phyloP scores from a whole-genome alignment of 768 basidiomycete genomes.

The Trametes cingulata region DNA sequence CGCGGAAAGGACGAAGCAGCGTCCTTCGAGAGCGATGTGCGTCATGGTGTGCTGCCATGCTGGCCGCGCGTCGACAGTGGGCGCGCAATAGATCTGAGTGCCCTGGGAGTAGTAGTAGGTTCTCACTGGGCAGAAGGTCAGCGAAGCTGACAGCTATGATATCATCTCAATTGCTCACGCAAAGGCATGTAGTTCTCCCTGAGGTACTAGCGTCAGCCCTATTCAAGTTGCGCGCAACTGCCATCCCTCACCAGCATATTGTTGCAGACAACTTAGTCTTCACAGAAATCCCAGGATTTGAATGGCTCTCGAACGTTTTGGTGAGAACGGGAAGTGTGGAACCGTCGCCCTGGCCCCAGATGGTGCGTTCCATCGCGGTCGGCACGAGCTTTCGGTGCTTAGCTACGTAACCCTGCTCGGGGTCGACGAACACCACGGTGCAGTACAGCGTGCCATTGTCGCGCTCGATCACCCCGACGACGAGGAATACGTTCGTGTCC shows the following conservation, averaged over 20 bases:
- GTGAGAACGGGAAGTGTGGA: conserved; percentile 52
- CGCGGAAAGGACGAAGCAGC: conserved; percentile 67
- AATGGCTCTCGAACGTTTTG: conserved; percentile 36
- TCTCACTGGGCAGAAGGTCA: conserved; percentile 43
- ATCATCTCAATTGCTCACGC: conserved; percentile 35
- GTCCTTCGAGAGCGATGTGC: conserved; percentile 67
- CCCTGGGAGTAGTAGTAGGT: conserved; percentile 60
- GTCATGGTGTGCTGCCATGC: conserved; percentile 59
- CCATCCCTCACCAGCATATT: conserved; percentile 53
- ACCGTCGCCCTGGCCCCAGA: conserved; percentile 65
- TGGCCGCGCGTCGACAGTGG: conserved; percentile 62
- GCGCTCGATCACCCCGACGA: conserved; percentile 61
- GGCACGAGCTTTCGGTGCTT: conserved; percentile 69
- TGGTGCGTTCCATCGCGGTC: conserved; percentile 57
- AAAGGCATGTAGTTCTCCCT: conserved; percentile 77
- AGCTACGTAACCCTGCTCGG: conserved; percentile 50
- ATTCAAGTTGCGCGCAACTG: neutral
- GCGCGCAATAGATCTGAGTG: conserved; percentile 63
- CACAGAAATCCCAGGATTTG: conserved; percentile 27
- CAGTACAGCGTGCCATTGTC: conserved; percentile 64
- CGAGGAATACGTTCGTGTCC: conserved; percentile 52
- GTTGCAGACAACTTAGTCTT: conserved; percentile 52
- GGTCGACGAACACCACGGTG: conserved; percentile 57
- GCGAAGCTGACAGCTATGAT: neutral
- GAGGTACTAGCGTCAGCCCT: neutral